Base-by-base conservation (phyloP, 2,329 filamentous ascomycete species). In the Neocatenulostroma microsporum region DNA sequence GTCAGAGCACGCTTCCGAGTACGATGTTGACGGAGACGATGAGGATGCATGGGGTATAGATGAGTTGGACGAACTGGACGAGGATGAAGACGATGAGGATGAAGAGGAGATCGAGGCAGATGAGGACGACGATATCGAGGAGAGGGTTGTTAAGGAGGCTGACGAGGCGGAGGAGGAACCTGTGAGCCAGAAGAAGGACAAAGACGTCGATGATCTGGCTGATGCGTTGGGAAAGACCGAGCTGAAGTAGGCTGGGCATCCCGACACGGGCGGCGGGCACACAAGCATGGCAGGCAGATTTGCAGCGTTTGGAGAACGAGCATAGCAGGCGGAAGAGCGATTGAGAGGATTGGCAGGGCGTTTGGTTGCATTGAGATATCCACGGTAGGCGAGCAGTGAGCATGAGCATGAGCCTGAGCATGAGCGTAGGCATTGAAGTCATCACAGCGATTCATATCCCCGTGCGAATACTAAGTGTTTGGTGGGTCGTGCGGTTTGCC, bases 11-110 rank as follows among this genome's bases (percentile, higher is more conserved):
- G 70, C 68, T 13, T 66, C 73, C 8, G 67, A 73, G 4, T 73
- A 64, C 45, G 63, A 61, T 25, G 54, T 76, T 3, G 80, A 71
- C 19, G 80, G 80, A 46, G 54, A 89, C 24, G 72, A 82, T 28
- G 87, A 94, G 60, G 82, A 87, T 43, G 76, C 79, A 17, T 91
- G 84, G 84, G 84, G 84, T 26, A 62, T 95, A 17, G 89, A 94
- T 57, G 83, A 83, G 55, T 74, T 94, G 29, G 83, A 82, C 51
- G 88, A 95, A 50, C 76, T 95, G 2, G 84, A 86, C 34, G 73
- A 77, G 8, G 74, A 77, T 10, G 79, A 81, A 3, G 80, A 80
- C 10, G 62, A 64, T 0, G 63, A 64, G 30, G 61, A 60, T 4
- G 79, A 79, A 1, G 80, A 82, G 4, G 80, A 82, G 8, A 79